A percentile compares a stretch with the other conserved stretches of the same genome.
Evolutionary conservation across 2,329 filamentous ascomycete genomes (phyloP).

Genomic region (Penicillium sp.): DNA sequence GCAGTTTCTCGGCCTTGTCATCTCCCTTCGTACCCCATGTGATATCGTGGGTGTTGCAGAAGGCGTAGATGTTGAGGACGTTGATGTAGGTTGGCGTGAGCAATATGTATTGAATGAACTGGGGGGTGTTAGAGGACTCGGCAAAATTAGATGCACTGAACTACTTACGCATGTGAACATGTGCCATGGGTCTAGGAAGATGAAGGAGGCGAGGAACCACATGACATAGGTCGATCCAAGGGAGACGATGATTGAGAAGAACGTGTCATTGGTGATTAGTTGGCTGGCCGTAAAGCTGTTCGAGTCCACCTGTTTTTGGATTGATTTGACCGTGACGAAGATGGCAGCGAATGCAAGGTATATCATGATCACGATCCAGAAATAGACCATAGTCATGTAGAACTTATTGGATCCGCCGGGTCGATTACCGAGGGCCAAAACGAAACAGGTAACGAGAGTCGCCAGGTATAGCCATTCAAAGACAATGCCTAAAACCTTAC

Average conservation of each 20-base stretch:
- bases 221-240: constrained; percentile 89
- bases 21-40: constrained; percentile 98
- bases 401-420: constrained; percentile 90
- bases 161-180: constrained; percentile 75
- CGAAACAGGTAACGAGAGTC: constrained; percentile 89
- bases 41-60: constrained; percentile 97
- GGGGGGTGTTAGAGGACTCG: neutral
- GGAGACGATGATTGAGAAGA: constrained; percentile 91
- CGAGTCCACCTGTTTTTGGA: constrained; percentile 66
- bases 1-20: constrained; percentile 88
- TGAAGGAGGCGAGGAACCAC: constrained; percentile 83
- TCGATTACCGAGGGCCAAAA: constrained; percentile 88
- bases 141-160: neutral
- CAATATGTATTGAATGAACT: constrained; percentile 89
- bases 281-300: constrained; percentile 64
- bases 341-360: constrained; percentile 94
- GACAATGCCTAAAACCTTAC: constrained; percentile 77
- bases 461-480: constrained; percentile 97
- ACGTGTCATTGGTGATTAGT: constrained; percentile 82
- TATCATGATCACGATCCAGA: constrained; percentile 94
- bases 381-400: constrained; percentile 97
- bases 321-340: constrained; percentile 86
- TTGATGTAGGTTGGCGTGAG: constrained; percentile 97
- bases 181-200: constrained; percentile 99
- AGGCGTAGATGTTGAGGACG: constrained; percentile 97